Evolutionary conservation across 441 rosid species (phyloP), one percentile per base, ranked within the genome.

Genomic region (Pelargonium citronellum): DNA sequence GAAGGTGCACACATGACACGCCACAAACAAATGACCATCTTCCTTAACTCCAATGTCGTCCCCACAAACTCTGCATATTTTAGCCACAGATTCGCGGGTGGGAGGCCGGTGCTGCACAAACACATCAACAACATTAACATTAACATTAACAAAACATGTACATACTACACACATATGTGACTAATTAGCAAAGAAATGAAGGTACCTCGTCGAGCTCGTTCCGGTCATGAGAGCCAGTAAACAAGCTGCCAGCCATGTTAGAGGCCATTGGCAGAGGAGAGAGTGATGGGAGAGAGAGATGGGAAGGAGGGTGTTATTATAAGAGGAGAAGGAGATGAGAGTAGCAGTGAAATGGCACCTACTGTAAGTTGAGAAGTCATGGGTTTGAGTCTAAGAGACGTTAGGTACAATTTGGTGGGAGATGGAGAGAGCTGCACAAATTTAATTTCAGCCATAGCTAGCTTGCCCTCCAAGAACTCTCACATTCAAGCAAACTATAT

Each of bases 321-420:
- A 76, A 81, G 70, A 47, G 57, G 46, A 67, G 64, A 41, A 49
- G 7, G 71, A 24, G 66, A 61, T 73, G 64, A 60, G 60, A 7
- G 39, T 22, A 37, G 64, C n/a, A 61, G 39, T 61, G 65, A 61
- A 61, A 13, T 61, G 27, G 65, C 65, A 61, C 65, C 65, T 3
- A 89, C 91, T 80, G 95, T 87, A 85, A 83, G 98, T 81, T 89
- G 88, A 73, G 88, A 81, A 71, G 89, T 91, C 91, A 81, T 87
- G 79, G 82, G 80, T 79, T 88, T 83, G 91, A 85, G 87, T 88
- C 70, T 8, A 87, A 79, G 81, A 83, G 82, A 86, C 83, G 91
- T 81, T 62, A 85, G 68, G 37, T 72, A 62, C 62, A 22, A 60
- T 61, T 61, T 61, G 74, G 71, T 69, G 71, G 69, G 67, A 73